These are phyloP conservation scores for Russula lepida DNA, from an alignment of 768 basidiomycete species.

Conservation along the genomic window DNA sequence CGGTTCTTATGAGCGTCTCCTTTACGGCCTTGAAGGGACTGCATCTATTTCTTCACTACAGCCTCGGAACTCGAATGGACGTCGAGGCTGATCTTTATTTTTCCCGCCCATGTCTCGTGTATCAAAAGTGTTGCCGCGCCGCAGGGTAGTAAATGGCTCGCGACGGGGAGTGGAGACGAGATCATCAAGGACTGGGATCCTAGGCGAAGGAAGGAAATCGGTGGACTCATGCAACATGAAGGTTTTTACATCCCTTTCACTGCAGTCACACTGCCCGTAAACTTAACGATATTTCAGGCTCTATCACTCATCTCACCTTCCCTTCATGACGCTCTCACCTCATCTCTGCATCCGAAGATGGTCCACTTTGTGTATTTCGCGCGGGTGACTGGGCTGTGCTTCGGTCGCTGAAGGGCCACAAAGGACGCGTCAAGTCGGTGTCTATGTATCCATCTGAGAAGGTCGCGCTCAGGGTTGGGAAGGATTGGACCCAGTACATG, in stretches of 20 bases:
- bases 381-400: slow-evolving; percentile 92
- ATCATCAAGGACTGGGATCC: slow-evolving; percentile 97
- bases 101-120: slow-evolving; percentile 92
- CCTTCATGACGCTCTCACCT: slow-evolving; percentile 86
- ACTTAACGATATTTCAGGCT: slow-evolving; percentile 43
- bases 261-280: not conserved
- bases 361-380: slow-evolving; percentile 81
- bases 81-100: slow-evolving; percentile 83
- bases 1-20: slow-evolving; percentile 95
- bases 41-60: slow-evolving; percentile 30
- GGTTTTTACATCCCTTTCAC: slow-evolving; percentile 44
- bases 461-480: slow-evolving; percentile 84
- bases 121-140: slow-evolving; percentile 89
- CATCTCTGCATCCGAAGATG: slow-evolving; percentile 88
- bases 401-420: slow-evolving; percentile 84
- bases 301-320: slow-evolving; percentile 82
- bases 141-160: slow-evolving; percentile 90
- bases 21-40: slow-evolving; percentile 80
- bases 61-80: slow-evolving; percentile 28
- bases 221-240: slow-evolving; percentile 90
- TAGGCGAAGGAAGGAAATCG: slow-evolving; percentile 83
- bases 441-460: slow-evolving; percentile 92
- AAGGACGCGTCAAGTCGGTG: slow-evolving; percentile 82
- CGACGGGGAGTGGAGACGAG: slow-evolving; percentile 93
- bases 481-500: slow-evolving; percentile 85